phyloP scores from a whole-genome alignment of 1,139 yeast genomes.

The Debaryomyces sp. region DNA sequence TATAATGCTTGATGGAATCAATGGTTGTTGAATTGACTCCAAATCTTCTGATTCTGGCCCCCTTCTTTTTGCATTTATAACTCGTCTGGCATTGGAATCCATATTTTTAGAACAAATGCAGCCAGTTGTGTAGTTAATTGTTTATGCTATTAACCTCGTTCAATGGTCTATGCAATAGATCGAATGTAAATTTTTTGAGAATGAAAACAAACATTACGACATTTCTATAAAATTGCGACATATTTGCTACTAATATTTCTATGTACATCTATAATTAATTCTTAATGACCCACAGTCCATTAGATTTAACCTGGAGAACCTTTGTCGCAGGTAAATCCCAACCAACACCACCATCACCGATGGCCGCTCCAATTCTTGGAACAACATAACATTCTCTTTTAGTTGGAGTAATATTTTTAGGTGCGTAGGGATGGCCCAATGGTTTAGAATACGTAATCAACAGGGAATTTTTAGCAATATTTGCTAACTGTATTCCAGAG shows the following conservation, averaged over 20 bases:
- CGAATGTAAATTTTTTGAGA: neutral
- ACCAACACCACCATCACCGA: slow-evolving; percentile 84
- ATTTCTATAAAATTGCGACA: slow-evolving; percentile 7
- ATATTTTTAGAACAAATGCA: slow-evolving; percentile 3
- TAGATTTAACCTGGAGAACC: slow-evolving; percentile 65
- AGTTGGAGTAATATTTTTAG: slow-evolving; percentile 61
- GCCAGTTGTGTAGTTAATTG: neutral
- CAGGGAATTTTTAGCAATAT: slow-evolving; percentile 73
- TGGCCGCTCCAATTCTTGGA: slow-evolving; percentile 85
- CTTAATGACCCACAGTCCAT: slow-evolving; percentile 62
- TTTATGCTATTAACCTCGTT: neutral
- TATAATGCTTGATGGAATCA: slow-evolving; percentile 58
- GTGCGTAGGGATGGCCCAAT: slow-evolving; percentile 86
- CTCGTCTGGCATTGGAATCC: slow-evolving; percentile 6
- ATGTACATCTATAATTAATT: slow-evolving; percentile 12
- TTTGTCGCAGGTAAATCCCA: slow-evolving; percentile 91
- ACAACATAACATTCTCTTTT: slow-evolving; percentile 87
- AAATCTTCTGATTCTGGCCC: slow-evolving; percentile 15
- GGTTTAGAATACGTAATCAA: slow-evolving; percentile 87
- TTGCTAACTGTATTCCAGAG: slow-evolving; percentile 72
- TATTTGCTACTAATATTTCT: slow-evolving; percentile 7
- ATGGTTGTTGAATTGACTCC: slow-evolving; percentile 14
- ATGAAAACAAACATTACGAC: slow-evolving; percentile 5
- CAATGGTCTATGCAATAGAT: neutral
- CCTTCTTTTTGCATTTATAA: slow-evolving; percentile 1